Base-by-base conservation (phyloP, 306 rosid genomes). In the Canavalia ensiformis region DNA sequence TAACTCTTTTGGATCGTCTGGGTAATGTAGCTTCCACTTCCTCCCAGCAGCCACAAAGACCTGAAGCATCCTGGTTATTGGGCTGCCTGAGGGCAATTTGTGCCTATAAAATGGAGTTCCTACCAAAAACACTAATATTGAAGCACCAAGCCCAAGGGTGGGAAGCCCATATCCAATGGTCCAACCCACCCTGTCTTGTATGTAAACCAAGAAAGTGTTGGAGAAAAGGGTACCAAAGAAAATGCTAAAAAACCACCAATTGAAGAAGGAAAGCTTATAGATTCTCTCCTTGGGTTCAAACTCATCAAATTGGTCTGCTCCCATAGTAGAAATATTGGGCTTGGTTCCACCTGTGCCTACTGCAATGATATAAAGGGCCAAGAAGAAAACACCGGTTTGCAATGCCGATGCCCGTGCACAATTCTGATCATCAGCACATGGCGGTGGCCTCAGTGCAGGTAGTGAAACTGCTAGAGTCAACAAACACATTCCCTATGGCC, bases 261-360 rank as follows among this genome's bases (percentile, higher is more conserved):
- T 94, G 72, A 92, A 94, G 81, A 94, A 92, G 62, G 97, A 92
- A 31, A 91, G 88, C 64, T 92, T 92, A 31, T 84, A 82, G 33
- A 18, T 12, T 81, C 78, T 90, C 76, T 92, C 97, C 13, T 89
- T 91, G 0, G 91, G 91, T 41, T 92, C 94, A 35, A 85, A 91
- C 37, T 90, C 92, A 46, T 94, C 98, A 68, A 94, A 92, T 70
- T 92, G 98, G 65, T 94, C 97, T 0, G 98, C 98, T 4, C 97
- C 97, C 93, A 94, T 90, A 30, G 98, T 92, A 7, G 97, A 91
- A 68, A 94, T 89, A 89, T 92, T 92, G 78, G 98, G 90, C 75
- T 92, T 94, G 71, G 97, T 94, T 4, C 98, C 98, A 0, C 93
- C 97, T 5, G 94, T 90, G 78, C 97, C 98, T 30, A 82, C 0